These are phyloP conservation scores for Trichomonas vaginalis DNA, from an alignment of 208 protist genomes.

Conservation along the genomic window DNA sequence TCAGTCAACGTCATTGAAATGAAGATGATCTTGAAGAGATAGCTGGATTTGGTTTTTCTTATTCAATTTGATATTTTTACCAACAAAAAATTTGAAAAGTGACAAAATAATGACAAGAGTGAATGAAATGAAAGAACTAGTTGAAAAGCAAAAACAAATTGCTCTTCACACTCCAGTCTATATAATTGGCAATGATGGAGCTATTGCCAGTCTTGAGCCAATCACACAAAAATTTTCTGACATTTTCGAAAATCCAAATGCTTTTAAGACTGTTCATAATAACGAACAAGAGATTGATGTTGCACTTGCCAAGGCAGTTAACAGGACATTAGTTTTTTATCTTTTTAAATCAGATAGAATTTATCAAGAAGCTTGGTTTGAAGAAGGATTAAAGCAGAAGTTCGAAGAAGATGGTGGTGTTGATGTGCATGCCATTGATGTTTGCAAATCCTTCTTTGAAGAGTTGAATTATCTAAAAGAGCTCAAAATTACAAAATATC, in stretches of 20 bases:
- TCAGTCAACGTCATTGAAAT: too few species aligned
- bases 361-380: not conserved
- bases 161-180: not conserved
- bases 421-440: not conserved
- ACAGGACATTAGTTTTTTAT: not conserved
- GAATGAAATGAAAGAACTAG: not conserved
- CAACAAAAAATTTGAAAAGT: too few species aligned
- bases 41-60: too few species aligned
- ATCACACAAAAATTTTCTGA: not conserved
- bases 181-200: not conserved
- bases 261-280: not conserved
- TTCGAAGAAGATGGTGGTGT: not conserved
- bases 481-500: not conserved
- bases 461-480: not conserved
- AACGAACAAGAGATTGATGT: not conserved
- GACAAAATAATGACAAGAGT: too few species aligned
- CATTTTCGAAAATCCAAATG: not conserved
- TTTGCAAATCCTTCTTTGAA: not conserved
- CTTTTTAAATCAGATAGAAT: not conserved
- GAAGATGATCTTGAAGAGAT: too few species aligned
- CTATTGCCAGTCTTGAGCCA: not conserved
- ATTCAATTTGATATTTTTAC: too few species aligned
- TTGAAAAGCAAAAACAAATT: not conserved
- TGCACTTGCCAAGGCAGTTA: not conserved
- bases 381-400: not conserved